A percentile compares a stretch with the other conserved stretches of the same genome.
phyloP scores from a whole-genome alignment of 306 rosid species.

The Glycine soja region DNA sequence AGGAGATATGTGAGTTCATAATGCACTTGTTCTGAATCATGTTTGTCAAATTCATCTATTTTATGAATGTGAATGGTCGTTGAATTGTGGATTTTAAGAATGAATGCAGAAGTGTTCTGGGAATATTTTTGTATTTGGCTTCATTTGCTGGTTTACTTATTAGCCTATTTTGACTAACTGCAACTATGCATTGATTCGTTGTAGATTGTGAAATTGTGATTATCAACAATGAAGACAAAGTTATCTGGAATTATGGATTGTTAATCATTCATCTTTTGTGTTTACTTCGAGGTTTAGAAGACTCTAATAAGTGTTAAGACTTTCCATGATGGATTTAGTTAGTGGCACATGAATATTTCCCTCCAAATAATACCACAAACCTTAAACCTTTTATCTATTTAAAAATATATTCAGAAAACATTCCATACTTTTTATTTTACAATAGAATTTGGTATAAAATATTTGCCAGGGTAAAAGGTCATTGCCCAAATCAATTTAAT shows the following conservation, averaged over 20 bases:
- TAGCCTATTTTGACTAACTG: slow-evolving; percentile 19
- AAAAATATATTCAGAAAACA: too few relatives aligned
- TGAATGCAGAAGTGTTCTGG: slow-evolving; percentile 16
- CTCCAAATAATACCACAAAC: background rate
- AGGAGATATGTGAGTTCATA: background rate
- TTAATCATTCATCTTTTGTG: background rate
- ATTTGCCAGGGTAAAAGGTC: background rate
- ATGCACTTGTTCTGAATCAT: too few relatives aligned
- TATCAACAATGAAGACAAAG: background rate
- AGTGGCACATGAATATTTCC: background rate
- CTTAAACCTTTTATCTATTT: background rate
- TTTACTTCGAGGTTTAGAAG: slow-evolving; percentile 13
- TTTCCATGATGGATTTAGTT: background rate
- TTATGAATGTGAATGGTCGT: slow-evolving; percentile 10
- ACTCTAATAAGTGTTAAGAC: background rate
- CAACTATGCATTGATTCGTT: background rate
- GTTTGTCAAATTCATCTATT: too few relatives aligned
- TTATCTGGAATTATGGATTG: background rate
- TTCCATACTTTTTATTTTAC: background rate
- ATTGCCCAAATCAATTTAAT: slow-evolving; percentile 22
- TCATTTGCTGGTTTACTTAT: slow-evolving; percentile 26
- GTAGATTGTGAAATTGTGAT: background rate
- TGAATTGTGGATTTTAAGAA: slow-evolving; percentile 24
- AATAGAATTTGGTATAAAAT: background rate
- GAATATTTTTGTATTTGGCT: slow-evolving; percentile 35